phyloP scores from a whole-genome alignment of 768 basidiomycete genomes.

The Tylopilus intermedius region DNA sequence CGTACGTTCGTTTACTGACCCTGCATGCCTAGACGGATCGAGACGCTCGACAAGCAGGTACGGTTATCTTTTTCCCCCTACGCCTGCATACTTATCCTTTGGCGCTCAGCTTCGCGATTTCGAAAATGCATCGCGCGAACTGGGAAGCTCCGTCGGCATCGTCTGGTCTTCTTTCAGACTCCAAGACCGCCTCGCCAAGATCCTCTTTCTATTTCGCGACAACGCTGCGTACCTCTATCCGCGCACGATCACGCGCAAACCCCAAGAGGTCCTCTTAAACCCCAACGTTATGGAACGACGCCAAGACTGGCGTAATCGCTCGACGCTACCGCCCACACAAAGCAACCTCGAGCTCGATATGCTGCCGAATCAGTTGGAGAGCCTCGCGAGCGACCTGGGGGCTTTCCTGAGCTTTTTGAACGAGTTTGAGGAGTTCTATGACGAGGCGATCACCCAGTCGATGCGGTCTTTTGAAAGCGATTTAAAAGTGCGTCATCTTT shows the following conservation, averaged over 20 bases:
- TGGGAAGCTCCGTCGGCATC: constrained; percentile 52
- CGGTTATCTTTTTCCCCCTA: neutral
- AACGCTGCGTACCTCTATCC: constrained; percentile 52
- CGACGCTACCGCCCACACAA: constrained; percentile 33
- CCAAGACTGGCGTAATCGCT: constrained; percentile 30
- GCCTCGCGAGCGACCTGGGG: constrained; percentile 42
- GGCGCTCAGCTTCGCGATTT: constrained; percentile 46
- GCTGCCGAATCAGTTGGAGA: constrained; percentile 42
- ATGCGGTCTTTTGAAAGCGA: constrained; percentile 45
- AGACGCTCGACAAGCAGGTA: constrained; percentile 46
- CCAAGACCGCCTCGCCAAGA: constrained; percentile 44
- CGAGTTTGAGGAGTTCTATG: constrained; percentile 52
- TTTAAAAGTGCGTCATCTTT: constrained; percentile 33
- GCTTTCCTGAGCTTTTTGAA: constrained; percentile 46
- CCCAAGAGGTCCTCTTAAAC: constrained; percentile 32
- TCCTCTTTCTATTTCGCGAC: constrained; percentile 47
- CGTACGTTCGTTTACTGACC: neutral
- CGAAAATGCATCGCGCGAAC: constrained; percentile 48
- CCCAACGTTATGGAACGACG: constrained; percentile 28
- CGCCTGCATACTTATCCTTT: neutral
- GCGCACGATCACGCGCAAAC: constrained; percentile 36
- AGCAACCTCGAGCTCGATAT: constrained; percentile 42
- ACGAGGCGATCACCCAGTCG: constrained; percentile 45
- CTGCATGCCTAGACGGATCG: constrained; percentile 34
- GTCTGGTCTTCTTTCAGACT: constrained; percentile 47